These are phyloP conservation scores for Magnaporthales sp. DNA, from an alignment of 2,329 filamentous ascomycete genomes.

Conservation along the genomic window DNA sequence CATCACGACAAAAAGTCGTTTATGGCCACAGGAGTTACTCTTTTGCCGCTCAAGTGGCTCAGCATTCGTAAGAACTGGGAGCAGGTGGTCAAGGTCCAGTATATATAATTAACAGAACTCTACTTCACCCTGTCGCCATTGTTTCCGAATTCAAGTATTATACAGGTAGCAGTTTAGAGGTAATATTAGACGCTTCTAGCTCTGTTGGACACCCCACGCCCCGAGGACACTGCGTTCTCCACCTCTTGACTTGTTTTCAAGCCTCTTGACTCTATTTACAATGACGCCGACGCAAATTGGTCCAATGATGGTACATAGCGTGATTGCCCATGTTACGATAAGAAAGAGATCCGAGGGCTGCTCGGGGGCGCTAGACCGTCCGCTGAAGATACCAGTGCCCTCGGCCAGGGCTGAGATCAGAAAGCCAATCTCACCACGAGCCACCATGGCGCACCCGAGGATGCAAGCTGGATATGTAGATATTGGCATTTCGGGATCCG, in stretches of 20 bases:
- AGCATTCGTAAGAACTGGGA: too few relatives aligned
- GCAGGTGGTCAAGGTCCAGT: too few relatives aligned
- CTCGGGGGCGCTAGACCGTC: conserved; percentile 20
- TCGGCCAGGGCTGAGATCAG: conserved; percentile 38
- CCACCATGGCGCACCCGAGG: conserved; percentile 60
- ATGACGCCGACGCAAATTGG: conserved; percentile 39
- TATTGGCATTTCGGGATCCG: conserved; percentile 24
- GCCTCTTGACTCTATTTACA: conserved; percentile 29
- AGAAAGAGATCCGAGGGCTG: conserved; percentile 35
- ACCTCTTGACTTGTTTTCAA: conserved; percentile 14
- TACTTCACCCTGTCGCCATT: too few relatives aligned
- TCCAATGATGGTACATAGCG: conserved; percentile 44
- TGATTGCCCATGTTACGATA: conserved; percentile 46
- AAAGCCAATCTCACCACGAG: conserved; percentile 74
- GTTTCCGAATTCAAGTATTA: too few relatives aligned
- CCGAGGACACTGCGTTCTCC: not conserved
- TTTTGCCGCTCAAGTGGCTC: too few relatives aligned
- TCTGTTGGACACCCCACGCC: not conserved
- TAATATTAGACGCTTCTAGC: not conserved
- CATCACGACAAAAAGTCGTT: too few relatives aligned
- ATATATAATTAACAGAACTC: too few relatives aligned
- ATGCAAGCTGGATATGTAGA: conserved; percentile 43
- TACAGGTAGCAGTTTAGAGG: not conserved
- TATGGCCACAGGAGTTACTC: too few relatives aligned
- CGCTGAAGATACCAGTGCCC: conserved; percentile 42